Percentiles rank a stretch among this genome's conserved stretches.
Conservation (phyloP, 768 basidiomycete genomes). For the Auriscalpium vulgare region DNA sequence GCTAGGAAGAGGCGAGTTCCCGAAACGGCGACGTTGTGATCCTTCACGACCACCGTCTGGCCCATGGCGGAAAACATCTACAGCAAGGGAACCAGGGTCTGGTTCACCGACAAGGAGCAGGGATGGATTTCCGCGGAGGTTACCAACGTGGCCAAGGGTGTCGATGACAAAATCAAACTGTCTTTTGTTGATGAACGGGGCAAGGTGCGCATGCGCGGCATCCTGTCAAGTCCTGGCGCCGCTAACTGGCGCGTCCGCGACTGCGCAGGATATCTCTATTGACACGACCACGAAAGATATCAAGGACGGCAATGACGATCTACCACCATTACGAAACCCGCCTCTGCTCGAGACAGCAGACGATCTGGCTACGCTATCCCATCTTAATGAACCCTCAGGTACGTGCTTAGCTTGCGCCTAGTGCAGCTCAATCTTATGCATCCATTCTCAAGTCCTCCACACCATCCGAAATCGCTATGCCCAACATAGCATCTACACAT, state of each 20-base stretch:
- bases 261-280: conserved; percentile 61
- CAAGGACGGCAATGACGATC: conserved; percentile 66
- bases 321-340: conserved; percentile 94
- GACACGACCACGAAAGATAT: conserved; percentile 77
- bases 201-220: conserved; percentile 48
- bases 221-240: conserved; percentile 4
- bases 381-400: conserved; percentile 98
- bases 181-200: conserved; percentile 86
- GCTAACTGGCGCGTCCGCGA: background rate
- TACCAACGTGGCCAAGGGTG: conserved; percentile 48
- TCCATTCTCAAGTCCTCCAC: conserved; percentile 63
- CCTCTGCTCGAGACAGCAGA: conserved; percentile 94
- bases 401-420: conserved; percentile 13
- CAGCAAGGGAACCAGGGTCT: conserved; percentile 83
- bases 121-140: conserved; percentile 94
- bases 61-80: conserved; percentile 88
- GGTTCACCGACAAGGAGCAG: conserved; percentile 91
- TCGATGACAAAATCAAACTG: conserved; percentile 74
- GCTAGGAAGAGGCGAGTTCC: too few species aligned
- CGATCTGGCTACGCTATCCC: conserved; percentile 95
- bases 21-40: background rate
- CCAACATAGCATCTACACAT: conserved; percentile 96
- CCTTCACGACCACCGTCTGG: conserved; percentile 8
- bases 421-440: too few species aligned
- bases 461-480: conserved; percentile 96